phyloP scores from a whole-genome alignment of 2,329 filamentous ascomycete genomes.

The Penicillium occitanis region DNA sequence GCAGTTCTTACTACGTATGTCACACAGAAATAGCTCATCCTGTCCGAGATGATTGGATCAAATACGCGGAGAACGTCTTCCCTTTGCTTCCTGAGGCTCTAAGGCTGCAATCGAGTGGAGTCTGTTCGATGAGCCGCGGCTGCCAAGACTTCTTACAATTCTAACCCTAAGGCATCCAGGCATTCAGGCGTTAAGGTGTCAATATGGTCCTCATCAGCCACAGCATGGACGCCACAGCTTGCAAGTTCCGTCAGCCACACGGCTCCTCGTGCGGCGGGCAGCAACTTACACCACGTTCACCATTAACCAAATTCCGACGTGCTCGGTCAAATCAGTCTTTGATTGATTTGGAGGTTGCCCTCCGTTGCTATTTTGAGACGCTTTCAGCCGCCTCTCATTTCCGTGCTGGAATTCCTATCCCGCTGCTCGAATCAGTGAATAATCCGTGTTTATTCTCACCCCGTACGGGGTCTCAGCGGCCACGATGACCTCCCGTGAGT shows the following conservation, averaged over 20 bases:
- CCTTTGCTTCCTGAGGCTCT: not conserved
- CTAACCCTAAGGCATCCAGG: conserved; percentile 2
- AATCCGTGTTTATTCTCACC: conserved; percentile 19
- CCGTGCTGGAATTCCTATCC: not conserved
- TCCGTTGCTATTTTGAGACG: not conserved
- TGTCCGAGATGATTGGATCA: not conserved
- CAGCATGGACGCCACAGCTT: conserved; percentile 1
- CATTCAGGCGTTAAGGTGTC: not conserved
- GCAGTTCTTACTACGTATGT: not conserved
- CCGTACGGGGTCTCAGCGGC: conserved; percentile 50
- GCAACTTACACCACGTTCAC: conserved; percentile 22
- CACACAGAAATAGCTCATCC: not conserved
- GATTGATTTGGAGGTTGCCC: conserved; percentile 11
- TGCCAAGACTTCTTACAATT: not conserved
- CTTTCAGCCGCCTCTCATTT: not conserved
- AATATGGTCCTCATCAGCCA: not conserved
- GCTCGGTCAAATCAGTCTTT: not conserved
- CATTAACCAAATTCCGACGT: conserved; percentile 20
- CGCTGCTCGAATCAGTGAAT: conserved; percentile 6
- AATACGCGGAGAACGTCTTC: not conserved
- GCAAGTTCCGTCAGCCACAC: conserved; percentile 5
- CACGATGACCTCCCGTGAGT: conserved; percentile 60
- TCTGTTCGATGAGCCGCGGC: not conserved
- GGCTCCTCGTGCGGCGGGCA: conserved; percentile 10
- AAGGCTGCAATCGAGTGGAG: conserved; percentile 11